Evolutionary conservation across 1,139 yeast species (phyloP).

Genomic region (Candida gigantensis): DNA sequence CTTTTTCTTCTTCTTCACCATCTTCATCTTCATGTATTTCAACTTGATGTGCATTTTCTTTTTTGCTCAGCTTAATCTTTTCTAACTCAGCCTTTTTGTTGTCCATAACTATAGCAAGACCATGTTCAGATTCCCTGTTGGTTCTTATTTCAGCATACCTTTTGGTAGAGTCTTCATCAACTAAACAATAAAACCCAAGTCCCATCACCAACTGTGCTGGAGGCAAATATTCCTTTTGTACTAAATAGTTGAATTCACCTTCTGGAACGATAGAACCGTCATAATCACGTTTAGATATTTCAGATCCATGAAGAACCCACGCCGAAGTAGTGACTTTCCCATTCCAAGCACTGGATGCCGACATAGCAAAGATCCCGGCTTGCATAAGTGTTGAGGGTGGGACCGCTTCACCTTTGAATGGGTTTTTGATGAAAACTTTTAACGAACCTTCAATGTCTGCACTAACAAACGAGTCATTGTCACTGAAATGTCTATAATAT

Average conservation of each 20-base stretch:
- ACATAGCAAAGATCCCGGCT: slow-evolving; percentile 81
- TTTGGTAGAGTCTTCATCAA: slow-evolving; percentile 53
- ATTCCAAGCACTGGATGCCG: slow-evolving; percentile 91
- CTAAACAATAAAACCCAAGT: slow-evolving; percentile 75
- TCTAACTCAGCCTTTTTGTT: slow-evolving; percentile 38
- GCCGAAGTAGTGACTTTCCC: slow-evolving; percentile 77
- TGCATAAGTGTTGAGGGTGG: slow-evolving; percentile 89
- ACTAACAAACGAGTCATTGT: slow-evolving; percentile 70
- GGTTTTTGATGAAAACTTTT: slow-evolving; percentile 80
- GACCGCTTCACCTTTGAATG: slow-evolving; percentile 54
- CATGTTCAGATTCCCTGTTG: slow-evolving; percentile 47
- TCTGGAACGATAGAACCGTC: slow-evolving; percentile 65
- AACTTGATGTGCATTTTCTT: slow-evolving; percentile 12
- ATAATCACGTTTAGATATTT: slow-evolving; percentile 66
- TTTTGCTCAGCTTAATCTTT: slow-evolving; percentile 14
- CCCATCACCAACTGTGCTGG: slow-evolving; percentile 91
- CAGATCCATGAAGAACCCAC: slow-evolving; percentile 74
- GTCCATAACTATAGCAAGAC: slow-evolving; percentile 41
- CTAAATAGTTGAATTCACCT: slow-evolving; percentile 61
- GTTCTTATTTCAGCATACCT: slow-evolving; percentile 40
- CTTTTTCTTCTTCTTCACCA: slow-evolving; percentile 13
- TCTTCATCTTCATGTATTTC: slow-evolving; percentile 8
- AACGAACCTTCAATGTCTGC: slow-evolving; percentile 77
- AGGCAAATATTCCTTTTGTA: slow-evolving; percentile 65
- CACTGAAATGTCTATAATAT: slow-evolving; percentile 73